Conservation (phyloP, 768 basidiomycete genomes). For the Mycena filopes region DNA sequence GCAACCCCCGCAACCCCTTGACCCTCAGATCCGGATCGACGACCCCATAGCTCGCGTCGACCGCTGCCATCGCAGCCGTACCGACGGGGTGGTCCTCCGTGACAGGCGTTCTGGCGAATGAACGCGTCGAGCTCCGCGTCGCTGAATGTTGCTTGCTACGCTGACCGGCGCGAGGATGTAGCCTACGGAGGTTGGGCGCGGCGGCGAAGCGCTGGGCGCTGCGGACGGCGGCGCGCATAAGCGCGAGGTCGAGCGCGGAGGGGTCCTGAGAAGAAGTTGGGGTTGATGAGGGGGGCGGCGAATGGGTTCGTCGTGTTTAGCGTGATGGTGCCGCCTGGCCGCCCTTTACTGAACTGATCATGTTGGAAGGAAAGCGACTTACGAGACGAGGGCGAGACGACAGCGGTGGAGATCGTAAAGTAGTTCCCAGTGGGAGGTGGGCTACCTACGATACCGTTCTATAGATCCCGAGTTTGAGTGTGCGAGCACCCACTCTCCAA, state of each 20-base stretch:
- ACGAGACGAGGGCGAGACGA: slow-evolving; percentile 38
- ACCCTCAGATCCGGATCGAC: slow-evolving; percentile 41
- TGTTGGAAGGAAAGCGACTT: no score
- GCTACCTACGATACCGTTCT: slow-evolving; percentile 19
- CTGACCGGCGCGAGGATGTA: slow-evolving; percentile 29
- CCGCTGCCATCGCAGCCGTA: slow-evolving; percentile 37
- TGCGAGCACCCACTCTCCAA: no score
- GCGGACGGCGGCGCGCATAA: slow-evolving; percentile 34
- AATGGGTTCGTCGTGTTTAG: slow-evolving; percentile 53
- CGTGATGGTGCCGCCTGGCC: slow-evolving; percentile 39
- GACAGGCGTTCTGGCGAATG: slow-evolving; percentile 16
- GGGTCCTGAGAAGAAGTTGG: slow-evolving; percentile 51
- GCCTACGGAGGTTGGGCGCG: slow-evolving; percentile 26
- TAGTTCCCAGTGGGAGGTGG: slow-evolving; percentile 29
- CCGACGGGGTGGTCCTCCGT: slow-evolving; percentile 37
- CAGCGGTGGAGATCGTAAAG: slow-evolving; percentile 15
- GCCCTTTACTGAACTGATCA: no score
- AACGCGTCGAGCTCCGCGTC: slow-evolving; percentile 34
- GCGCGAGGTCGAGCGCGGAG: slow-evolving; percentile 30
- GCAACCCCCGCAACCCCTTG: slow-evolving; percentile 38
- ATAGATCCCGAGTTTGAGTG: no score
- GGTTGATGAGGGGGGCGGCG: slow-evolving; percentile 54
- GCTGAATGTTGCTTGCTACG: slow-evolving; percentile 10
- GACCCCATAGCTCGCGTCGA: slow-evolving; percentile 35
- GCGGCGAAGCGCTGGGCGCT: slow-evolving; percentile 26